A percentile compares a stretch with the other conserved stretches of the same genome.
Conservation (phyloP, 2,329 filamentous ascomycete genomes). For the Cercospora janseana region DNA sequence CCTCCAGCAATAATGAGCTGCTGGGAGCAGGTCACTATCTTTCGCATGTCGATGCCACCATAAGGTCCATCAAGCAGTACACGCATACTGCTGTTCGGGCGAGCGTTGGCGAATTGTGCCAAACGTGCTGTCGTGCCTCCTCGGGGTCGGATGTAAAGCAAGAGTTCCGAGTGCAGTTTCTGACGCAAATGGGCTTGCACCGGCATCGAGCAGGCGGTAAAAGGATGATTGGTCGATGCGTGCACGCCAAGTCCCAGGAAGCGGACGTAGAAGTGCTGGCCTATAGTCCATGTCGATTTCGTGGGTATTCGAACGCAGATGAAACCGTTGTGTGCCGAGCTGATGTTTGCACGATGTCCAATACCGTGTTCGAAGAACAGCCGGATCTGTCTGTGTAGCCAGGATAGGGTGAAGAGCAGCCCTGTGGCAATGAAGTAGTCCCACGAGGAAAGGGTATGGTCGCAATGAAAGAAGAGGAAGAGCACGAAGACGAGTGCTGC, state of each 20-base stretch:
- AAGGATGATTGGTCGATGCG: constrained; percentile 52
- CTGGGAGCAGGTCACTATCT: constrained; percentile 43
- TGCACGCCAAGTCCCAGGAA: constrained; percentile 49
- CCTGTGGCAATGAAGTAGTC: constrained; percentile 61
- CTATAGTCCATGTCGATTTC: constrained; percentile 49
- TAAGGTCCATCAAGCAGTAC: constrained; percentile 61
- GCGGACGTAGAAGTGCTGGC: constrained; percentile 57
- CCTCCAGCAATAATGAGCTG: constrained; percentile 55
- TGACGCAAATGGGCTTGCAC: neutral
- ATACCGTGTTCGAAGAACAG: constrained; percentile 53
- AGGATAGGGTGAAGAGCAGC: constrained; percentile 51
- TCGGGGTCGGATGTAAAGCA: constrained; percentile 55
- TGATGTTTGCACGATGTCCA: constrained; percentile 45
- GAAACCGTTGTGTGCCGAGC: constrained; percentile 42
- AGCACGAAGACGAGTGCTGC: constrained; percentile 55
- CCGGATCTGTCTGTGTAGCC: constrained; percentile 47
- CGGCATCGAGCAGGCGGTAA: constrained; percentile 55
- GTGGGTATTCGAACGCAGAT: constrained; percentile 48
- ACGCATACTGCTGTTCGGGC: constrained; percentile 41
- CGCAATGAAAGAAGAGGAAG: constrained; percentile 61
- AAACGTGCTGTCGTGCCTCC: constrained; percentile 53
- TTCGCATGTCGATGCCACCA: constrained; percentile 48
- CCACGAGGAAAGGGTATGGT: constrained; percentile 55
- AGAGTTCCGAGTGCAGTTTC: constrained; percentile 41
- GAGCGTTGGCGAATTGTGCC: constrained; percentile 32